Conservation (phyloP, 2,329 filamentous ascomycete species). For the Decorospora gaudefroyi region DNA sequence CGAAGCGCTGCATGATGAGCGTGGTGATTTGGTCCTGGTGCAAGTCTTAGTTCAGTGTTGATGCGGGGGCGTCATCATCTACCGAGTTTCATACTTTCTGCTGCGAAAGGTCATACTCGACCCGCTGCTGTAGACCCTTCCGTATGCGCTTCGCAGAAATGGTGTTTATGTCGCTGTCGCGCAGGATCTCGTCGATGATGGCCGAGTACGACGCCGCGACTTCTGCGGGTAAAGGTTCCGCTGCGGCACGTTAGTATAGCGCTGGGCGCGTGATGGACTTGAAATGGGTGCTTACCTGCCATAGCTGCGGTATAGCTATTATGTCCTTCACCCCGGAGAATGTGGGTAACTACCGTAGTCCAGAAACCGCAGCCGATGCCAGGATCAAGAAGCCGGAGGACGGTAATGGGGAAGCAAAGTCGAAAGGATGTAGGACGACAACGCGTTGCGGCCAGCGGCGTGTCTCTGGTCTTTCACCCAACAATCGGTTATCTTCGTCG, state of each 20-base stretch:
- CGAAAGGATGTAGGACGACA: conserved; percentile 1
- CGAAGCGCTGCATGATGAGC: conserved; percentile 57
- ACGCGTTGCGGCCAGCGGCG: conserved; percentile 14
- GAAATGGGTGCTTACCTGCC: conserved; percentile 32
- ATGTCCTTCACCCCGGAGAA: too few species aligned
- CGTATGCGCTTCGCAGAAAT: conserved; percentile 69
- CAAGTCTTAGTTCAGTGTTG: conserved; percentile 19
- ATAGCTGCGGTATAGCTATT: conserved; percentile 29
- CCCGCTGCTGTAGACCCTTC: conserved; percentile 63
- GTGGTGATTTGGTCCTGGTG: conserved; percentile 51
- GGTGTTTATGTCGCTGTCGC: conserved; percentile 64
- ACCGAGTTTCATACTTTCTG: conserved; percentile 59
- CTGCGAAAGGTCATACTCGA: conserved; percentile 64
- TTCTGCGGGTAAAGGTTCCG: conserved; percentile 52
- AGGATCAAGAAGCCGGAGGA: conserved; percentile 6
- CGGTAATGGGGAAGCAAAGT: conserved; percentile 10
- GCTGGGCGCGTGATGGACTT: conserved; percentile 4
- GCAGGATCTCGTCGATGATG: conserved; percentile 67
- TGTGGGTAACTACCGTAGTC: conserved; percentile 7
- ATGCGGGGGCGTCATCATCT: background rate
- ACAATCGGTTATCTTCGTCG: conserved; percentile 14
- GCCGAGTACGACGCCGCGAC: conserved; percentile 57
- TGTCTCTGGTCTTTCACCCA: conserved; percentile 14
- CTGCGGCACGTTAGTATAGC: conserved; percentile 17
- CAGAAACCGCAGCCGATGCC: conserved; percentile 2